Evolutionary conservation across 495 filamentous ascomycete species (phyloP), one percentile per base, ranked within the genome.

Genomic region (Neurospora africana): DNA sequence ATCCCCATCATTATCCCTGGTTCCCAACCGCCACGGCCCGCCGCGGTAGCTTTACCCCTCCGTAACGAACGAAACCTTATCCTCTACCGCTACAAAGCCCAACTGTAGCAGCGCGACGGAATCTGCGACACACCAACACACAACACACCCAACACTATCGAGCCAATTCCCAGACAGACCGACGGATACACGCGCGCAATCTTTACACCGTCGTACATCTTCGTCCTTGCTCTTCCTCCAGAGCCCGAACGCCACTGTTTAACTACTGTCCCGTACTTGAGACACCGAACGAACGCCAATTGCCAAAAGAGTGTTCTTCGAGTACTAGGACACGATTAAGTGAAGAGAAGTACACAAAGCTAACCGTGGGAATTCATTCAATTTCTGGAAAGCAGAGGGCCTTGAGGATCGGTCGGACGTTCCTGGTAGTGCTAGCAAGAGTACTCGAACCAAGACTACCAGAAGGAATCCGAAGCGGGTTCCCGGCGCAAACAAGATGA

Each of bases 401-500:
- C 27, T 61, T 33, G 53, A 61, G 27, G 53, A 61, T 58, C 47
- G 47, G 47, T 58, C 47, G 27, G 53, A 30, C 53, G 53, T 61
- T 61, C 53, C 53, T 30, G 3, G 23, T 19, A 61, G 53, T 61
- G 53, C 53, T 61, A 61, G 53, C 27, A 61, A 61, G 53, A 61
- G 53, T 30, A 58, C 47, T 58, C 47, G 47, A 58, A 27, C 47
- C 47, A 61, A 33, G 27, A 4, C 53, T 33, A 61, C 53, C 13
- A 61, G 53, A 61, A 61, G 53, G 53, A 61, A 61, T 61, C 53
- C 27, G 53, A 61, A 61, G 27, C 53, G 53, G 27, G 15, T 61
- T 61, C 53, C 27, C 33, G 53, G 53, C 53, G 53, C 53, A 61
- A 61, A 61, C 3, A 79, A 71, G 53, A 80, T 80, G 78, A 79